Evolutionary conservation across 345 rosid genomes (phyloP), one percentile per base, ranked within the genome.

Genomic region (Erodium maritimum): DNA sequence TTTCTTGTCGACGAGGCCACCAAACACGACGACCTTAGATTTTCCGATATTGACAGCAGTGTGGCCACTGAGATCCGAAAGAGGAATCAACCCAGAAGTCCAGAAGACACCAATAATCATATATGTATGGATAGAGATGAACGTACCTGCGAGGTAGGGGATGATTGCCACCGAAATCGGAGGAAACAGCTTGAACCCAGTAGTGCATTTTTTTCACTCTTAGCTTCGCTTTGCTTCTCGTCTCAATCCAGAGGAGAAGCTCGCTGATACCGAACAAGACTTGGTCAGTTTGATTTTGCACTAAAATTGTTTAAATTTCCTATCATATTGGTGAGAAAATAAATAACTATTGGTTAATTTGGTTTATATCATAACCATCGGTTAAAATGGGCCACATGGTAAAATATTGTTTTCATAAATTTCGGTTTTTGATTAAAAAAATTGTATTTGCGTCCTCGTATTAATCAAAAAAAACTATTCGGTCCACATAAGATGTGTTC

Each of bases 81-180:
- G 12, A 46, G 48, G 23, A 57, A 54, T 18, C 51, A 54, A 48
- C 25, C 48, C 17, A 9, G 17, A 24, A 46, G 18, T 3, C 33
- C 21, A 5, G 45, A 50, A 68, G 24, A 62, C 25, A 29, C 19
- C 17, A 16, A 23, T 2, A 51, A 22, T 10, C 13, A 46, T n/a
- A 61, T 16, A 58, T 5, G 45, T 0, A 4, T 2, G 18, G 52
- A 50, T 17, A 54, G 24, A 51, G 23, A 4, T 17, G 11, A 55
- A n/a, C 5, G 51, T 58, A 71, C 99, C 99, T 93, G 67, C 99
- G 90, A n/a, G 95, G 87, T 59, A 71, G 88, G 50, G 96, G 97
- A 66, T 75, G 73, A 70, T 78, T 55, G 56, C 97, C 99, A 17
- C 58, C 22, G 75, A 93, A 87, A 72, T 93, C 96, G 58, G 88